phyloP scores from a whole-genome alignment of 306 rosid species.

The Quercus bicolor region DNA sequence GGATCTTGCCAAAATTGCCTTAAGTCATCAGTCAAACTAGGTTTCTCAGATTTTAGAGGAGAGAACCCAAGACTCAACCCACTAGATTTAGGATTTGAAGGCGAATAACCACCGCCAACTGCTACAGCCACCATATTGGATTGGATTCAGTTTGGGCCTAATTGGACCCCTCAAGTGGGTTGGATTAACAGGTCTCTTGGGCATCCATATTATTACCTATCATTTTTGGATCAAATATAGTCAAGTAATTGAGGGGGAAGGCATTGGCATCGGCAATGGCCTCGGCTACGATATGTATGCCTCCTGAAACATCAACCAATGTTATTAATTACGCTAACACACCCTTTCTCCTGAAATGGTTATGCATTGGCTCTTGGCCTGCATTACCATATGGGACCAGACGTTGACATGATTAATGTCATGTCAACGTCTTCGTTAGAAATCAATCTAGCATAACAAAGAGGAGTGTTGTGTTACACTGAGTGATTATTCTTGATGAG shows the following conservation, averaged over 20 bases:
- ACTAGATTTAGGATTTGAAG: too few relatives aligned
- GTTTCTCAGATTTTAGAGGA: too few relatives aligned
- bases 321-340: slow-evolving; percentile 14
- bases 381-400: neutral
- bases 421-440: neutral
- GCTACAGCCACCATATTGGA: too few relatives aligned
- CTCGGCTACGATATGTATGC: slow-evolving; percentile 21
- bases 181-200: too few relatives aligned
- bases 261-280: neutral
- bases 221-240: slow-evolving; percentile 12
- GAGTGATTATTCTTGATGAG: too few relatives aligned
- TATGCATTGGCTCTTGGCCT: neutral
- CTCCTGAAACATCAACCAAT: slow-evolving; percentile 17
- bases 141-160: too few relatives aligned
- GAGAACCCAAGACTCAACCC: too few relatives aligned
- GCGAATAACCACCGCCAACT: too few relatives aligned
- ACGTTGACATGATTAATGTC: neutral
- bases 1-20: too few relatives aligned
- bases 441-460: neutral
- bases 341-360: neutral
- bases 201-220: neutral
- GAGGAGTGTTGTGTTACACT: too few relatives aligned
- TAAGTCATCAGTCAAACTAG: too few relatives aligned
- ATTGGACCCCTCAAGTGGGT: too few relatives aligned
- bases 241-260: slow-evolving; percentile 8